phyloP scores from a whole-genome alignment of 768 basidiomycete species.

The Boletus subparvulus region DNA sequence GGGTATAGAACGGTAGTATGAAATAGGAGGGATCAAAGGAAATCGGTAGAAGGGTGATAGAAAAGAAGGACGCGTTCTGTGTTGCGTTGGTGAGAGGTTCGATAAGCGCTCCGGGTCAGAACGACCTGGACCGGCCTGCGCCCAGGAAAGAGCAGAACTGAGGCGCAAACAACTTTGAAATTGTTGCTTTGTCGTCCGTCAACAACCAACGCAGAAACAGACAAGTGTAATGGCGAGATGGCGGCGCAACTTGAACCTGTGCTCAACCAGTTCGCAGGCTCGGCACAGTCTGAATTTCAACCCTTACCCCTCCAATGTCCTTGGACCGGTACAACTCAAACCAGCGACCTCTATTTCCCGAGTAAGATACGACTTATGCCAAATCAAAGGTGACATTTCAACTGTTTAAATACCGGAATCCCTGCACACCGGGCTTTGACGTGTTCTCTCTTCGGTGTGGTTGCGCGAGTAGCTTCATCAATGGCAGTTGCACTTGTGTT shows the following conservation, averaged over 20 bases:
- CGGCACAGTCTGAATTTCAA: constrained; percentile 43
- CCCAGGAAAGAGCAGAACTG: constrained; percentile 26
- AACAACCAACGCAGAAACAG: constrained; percentile 36
- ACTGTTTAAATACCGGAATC: no score
- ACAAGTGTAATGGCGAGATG: constrained; percentile 10
- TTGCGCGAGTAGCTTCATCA: background rate
- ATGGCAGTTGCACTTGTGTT: background rate
- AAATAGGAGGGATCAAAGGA: constrained; percentile 26
- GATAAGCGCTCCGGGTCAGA: constrained; percentile 35
- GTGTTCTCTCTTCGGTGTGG: no score
- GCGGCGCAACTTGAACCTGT: constrained; percentile 14
- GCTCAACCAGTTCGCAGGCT: constrained; percentile 30
- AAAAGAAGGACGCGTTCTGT: constrained; percentile 39
- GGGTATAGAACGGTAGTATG: constrained; percentile 28
- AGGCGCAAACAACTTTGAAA: constrained; percentile 27
- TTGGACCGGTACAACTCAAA: background rate
- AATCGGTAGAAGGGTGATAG: constrained; percentile 35
- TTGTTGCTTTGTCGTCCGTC: constrained; percentile 34
- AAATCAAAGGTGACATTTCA: no score
- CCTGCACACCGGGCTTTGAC: background rate
- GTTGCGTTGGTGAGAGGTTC: constrained; percentile 34
- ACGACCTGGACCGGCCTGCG: constrained; percentile 34
- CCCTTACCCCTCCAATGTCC: background rate
- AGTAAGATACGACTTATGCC: background rate
- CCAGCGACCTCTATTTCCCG: background rate